A percentile compares a stretch with the other conserved stretches of the same genome.
Evolutionary conservation across 108 stramenopile species (phyloP).

Genomic region (Mayamaea pseudoterrestris): DNA sequence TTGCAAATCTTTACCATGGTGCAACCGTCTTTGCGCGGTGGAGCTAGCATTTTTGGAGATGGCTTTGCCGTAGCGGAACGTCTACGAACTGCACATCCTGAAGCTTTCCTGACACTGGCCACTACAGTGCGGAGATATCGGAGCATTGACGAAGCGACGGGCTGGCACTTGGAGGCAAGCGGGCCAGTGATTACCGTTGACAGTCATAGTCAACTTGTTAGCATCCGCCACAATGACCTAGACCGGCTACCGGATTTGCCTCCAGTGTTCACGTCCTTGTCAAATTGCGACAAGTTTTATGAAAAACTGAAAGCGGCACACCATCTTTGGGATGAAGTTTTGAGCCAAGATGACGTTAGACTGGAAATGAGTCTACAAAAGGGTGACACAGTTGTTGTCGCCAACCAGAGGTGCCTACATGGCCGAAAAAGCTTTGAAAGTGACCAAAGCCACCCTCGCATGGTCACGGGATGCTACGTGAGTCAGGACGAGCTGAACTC

Average conservation of each 20-base stretch:
- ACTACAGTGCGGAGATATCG: conserved; percentile 45
- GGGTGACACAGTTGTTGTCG: conserved; percentile 70
- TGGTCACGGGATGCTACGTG: conserved; percentile 76
- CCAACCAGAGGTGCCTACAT: conserved; percentile 78
- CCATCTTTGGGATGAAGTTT: conserved; percentile 46
- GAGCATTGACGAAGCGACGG: conserved; percentile 43
- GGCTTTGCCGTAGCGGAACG: conserved; percentile 57
- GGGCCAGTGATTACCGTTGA: conserved; percentile 49
- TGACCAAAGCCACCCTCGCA: conserved; percentile 20
- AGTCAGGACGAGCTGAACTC: conserved; percentile 49
- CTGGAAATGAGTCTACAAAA: conserved; percentile 49
- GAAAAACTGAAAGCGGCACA: conserved; percentile 34
- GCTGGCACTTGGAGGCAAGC: conserved; percentile 67
- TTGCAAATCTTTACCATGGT: conserved; percentile 82
- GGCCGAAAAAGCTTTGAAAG: conserved; percentile 48
- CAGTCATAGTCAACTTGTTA: conserved; percentile 25
- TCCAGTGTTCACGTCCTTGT: conserved; percentile 8
- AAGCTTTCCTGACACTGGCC: conserved; percentile 38
- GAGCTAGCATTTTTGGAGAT: conserved; percentile 52
- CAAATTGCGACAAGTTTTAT: conserved; percentile 42
- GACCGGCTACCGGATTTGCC: conserved; percentile 75
- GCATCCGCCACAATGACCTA: conserved; percentile 77
- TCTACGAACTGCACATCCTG: conserved; percentile 30
- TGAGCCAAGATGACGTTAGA: conserved; percentile 53
- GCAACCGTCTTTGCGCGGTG: conserved; percentile 41